Percentiles rank a stretch among this genome's conserved stretches.
phyloP scores from a whole-genome alignment of 2,329 filamentous ascomycete genomes.

The Fusarium sublunatum region DNA sequence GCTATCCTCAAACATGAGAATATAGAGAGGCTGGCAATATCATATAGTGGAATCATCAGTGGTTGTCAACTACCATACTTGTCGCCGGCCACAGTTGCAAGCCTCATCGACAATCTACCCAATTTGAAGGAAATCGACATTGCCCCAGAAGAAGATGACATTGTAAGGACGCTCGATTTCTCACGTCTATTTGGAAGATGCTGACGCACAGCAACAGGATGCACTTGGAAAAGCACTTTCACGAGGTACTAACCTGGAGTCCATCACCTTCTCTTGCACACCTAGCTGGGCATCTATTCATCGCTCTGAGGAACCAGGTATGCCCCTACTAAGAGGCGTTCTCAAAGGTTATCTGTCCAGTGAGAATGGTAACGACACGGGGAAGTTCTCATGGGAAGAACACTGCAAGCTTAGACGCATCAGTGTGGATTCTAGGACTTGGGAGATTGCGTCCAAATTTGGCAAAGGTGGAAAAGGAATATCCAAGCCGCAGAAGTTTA shows the following conservation, averaged over 20 bases:
- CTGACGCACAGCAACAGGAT: slow-evolving; percentile 6
- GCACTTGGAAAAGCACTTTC: slow-evolving; percentile 22
- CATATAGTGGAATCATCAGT: not conserved
- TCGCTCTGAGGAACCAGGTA: not conserved
- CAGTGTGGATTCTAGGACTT: not conserved
- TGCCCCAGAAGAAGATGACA: slow-evolving; percentile 18
- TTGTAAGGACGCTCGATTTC: not conserved
- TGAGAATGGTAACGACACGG: not conserved
- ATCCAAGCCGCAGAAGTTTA: no score
- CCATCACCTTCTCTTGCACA: slow-evolving; percentile 10
- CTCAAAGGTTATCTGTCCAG: slow-evolving; percentile 11
- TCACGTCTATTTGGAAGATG: not conserved
- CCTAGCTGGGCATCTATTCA: not conserved
- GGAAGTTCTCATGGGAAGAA: slow-evolving; percentile 11
- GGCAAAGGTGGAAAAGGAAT: slow-evolving; percentile 1
- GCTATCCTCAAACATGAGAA: slow-evolving; percentile 24
- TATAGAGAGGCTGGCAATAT: slow-evolving; percentile 17
- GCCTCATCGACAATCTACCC: slow-evolving; percentile 17
- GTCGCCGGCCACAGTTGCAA: slow-evolving; percentile 11
- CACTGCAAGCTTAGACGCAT: slow-evolving; percentile 13
- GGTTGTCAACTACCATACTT: slow-evolving; percentile 21
- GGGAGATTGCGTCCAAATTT: slow-evolving; percentile 14
- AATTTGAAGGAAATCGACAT: slow-evolving; percentile 15
- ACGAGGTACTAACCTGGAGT: slow-evolving; percentile 1
- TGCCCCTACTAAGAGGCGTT: not conserved